Evolutionary conservation across 108 stramenopile genomes (phyloP).

Genomic region (Skeletonema menzelii): DNA sequence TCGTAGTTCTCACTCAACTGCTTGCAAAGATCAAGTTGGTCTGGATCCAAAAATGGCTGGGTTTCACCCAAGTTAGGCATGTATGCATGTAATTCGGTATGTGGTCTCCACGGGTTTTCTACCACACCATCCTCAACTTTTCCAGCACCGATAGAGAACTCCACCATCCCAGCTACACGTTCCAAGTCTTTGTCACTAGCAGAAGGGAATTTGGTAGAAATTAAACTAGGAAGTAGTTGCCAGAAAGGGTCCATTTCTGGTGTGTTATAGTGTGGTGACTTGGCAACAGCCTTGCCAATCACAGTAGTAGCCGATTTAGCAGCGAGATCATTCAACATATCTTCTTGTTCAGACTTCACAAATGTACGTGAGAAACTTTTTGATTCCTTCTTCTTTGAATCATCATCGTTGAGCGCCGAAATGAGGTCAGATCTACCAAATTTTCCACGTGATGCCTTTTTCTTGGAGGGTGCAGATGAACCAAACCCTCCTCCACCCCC

Average conservation of each 20-base stretch:
- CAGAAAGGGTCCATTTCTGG: constrained; percentile 77
- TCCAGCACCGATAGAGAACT: constrained; percentile 47
- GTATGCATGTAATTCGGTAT: constrained; percentile 81
- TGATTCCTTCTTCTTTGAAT: constrained; percentile 11
- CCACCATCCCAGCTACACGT: constrained; percentile 76
- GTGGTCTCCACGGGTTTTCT: constrained; percentile 69
- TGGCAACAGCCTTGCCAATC: constrained; percentile 67
- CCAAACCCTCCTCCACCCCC: constrained; percentile 23
- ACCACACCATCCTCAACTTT: constrained; percentile 58
- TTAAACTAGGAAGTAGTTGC: constrained; percentile 76
- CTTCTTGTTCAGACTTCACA: constrained; percentile 72
- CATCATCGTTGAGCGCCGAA: constrained; percentile 37
- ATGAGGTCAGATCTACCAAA: constrained; percentile 27
- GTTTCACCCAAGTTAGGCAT: constrained; percentile 72
- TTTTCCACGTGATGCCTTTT: constrained; percentile 28
- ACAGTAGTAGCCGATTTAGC: constrained; percentile 40
- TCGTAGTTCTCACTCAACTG: constrained; percentile 72
- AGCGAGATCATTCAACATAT: constrained; percentile 57
- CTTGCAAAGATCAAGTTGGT: constrained; percentile 53
- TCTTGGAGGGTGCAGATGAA: constrained; percentile 19
- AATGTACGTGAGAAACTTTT: constrained; percentile 43
- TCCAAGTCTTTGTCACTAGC: constrained; percentile 57
- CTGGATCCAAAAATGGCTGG: constrained; percentile 73
- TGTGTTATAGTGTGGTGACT: constrained; percentile 42
- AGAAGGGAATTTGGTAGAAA: constrained; percentile 67